A percentile compares a stretch with the other conserved stretches of the same genome.
These are phyloP conservation scores for Epipyxis sp. DNA, from an alignment of 108 stramenopile species.

Conservation along the genomic window DNA sequence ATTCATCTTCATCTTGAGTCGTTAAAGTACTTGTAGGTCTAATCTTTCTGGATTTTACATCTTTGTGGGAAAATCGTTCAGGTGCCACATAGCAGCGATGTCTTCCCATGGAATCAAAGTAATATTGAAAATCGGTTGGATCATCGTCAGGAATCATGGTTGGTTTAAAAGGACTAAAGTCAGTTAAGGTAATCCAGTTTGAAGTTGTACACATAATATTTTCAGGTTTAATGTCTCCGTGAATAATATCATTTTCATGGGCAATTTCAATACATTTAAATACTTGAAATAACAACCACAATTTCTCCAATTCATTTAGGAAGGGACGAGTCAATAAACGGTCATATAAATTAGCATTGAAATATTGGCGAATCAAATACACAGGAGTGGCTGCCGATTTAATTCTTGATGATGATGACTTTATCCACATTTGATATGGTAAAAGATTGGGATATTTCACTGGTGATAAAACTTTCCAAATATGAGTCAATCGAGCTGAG, in stretches of 20 bases:
- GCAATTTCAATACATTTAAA: slow-evolving; percentile 72
- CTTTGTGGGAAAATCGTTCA: slow-evolving; percentile 64
- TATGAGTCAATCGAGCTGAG: slow-evolving; percentile 26
- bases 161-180: slow-evolving; percentile 88
- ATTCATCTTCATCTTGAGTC: neutral
- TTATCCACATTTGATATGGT: slow-evolving; percentile 48
- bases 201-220: slow-evolving; percentile 84
- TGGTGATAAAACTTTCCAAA: slow-evolving; percentile 41
- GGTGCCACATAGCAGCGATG: slow-evolving; percentile 89
- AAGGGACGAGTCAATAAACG: slow-evolving; percentile 89
- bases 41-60: slow-evolving; percentile 28
- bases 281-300: slow-evolving; percentile 86
- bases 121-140: slow-evolving; percentile 82
- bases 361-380: slow-evolving; percentile 76
- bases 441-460: slow-evolving; percentile 49
- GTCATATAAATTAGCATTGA: slow-evolving; percentile 78
- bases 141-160: slow-evolving; percentile 82
- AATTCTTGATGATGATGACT: slow-evolving; percentile 26
- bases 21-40: neutral
- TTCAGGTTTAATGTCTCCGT: slow-evolving; percentile 90
- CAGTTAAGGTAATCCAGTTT: slow-evolving; percentile 82
- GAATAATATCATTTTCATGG: slow-evolving; percentile 71
- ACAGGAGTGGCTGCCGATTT: slow-evolving; percentile 42
- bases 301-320: slow-evolving; percentile 78
- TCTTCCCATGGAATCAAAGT: slow-evolving; percentile 60